phyloP scores from a whole-genome alignment of 202 grass and related monocot species.

The Elaeis oleifera region DNA sequence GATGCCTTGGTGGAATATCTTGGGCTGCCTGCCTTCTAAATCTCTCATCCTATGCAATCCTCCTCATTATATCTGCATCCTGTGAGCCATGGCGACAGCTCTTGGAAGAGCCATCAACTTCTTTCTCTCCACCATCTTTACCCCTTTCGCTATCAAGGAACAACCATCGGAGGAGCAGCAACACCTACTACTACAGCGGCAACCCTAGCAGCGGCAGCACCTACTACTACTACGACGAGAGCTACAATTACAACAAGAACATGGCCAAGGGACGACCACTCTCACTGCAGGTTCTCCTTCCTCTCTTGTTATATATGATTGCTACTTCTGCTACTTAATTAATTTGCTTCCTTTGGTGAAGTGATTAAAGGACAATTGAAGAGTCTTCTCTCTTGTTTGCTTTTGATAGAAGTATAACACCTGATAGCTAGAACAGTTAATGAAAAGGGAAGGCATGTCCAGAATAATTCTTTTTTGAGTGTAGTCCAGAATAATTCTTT shows the following conservation, averaged over 20 bases:
- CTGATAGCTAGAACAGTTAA: too few relatives aligned
- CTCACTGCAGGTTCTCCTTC: slow-evolving; percentile 57
- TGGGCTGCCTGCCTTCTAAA: slow-evolving; percentile 14
- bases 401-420: too few relatives aligned
- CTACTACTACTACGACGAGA: slow-evolving; percentile 23
- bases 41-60: not conserved
- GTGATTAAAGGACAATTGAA: too few relatives aligned
- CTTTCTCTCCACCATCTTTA: too few relatives aligned
- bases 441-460: too few relatives aligned
- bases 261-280: slow-evolving; percentile 39
- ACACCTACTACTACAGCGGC: slow-evolving; percentile 56
- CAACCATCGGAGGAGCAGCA: not conserved
- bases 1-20: slow-evolving; percentile 30
- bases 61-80: not conserved
- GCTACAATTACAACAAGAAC: not conserved
- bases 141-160: not conserved
- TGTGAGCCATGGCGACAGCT: too few relatives aligned
- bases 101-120: too few relatives aligned
- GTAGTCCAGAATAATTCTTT: too few relatives aligned
- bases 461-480: too few relatives aligned
- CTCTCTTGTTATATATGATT: not conserved
- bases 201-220: slow-evolving; percentile 51
- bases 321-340: too few relatives aligned
- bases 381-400: too few relatives aligned
- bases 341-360: too few relatives aligned